A percentile compares a stretch with the other conserved stretches of the same genome.
Conservation (phyloP, 345 rosid species). For the Pistacia integerrima region DNA sequence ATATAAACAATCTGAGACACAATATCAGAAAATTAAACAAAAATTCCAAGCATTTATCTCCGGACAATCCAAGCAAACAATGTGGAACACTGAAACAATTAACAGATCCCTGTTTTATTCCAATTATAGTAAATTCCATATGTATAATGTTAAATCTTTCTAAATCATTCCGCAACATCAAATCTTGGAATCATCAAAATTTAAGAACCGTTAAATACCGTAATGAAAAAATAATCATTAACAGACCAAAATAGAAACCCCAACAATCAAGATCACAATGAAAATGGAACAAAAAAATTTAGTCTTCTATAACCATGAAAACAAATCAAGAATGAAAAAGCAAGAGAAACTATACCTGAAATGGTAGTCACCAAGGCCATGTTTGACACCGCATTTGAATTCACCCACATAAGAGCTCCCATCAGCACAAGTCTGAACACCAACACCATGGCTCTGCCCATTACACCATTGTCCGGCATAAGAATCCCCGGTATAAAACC, state of each 20-base stretch:
- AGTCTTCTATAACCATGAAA: not conserved
- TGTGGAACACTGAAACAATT: not conserved
- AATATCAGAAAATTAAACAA: not conserved
- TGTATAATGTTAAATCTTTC: not conserved
- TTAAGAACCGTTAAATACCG: not conserved
- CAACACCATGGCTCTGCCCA: conserved; percentile 94
- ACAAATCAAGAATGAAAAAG: not conserved
- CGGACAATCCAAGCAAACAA: not conserved
- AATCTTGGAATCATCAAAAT: not conserved
- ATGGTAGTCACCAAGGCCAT: conserved; percentile 90
- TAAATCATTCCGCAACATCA: not conserved
- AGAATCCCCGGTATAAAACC: conserved; percentile 90
- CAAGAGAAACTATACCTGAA: conserved; percentile 58
- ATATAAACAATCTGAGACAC: too few species aligned
- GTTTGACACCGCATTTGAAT: conserved; percentile 88
- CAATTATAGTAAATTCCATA: not conserved
- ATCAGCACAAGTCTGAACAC: conserved; percentile 84
- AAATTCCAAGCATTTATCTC: not conserved
- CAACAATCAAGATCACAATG: not conserved
- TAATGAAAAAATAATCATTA: not conserved
- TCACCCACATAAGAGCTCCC: conserved; percentile 83
- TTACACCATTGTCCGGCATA: conserved; percentile 91
- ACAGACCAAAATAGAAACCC: not conserved
- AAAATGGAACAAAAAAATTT: not conserved
- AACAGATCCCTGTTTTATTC: not conserved